Evolutionary conservation across 2,329 filamentous ascomycete species (phyloP), one percentile per base, ranked within the genome.

Genomic region (Alternaria metachromatica): DNA sequence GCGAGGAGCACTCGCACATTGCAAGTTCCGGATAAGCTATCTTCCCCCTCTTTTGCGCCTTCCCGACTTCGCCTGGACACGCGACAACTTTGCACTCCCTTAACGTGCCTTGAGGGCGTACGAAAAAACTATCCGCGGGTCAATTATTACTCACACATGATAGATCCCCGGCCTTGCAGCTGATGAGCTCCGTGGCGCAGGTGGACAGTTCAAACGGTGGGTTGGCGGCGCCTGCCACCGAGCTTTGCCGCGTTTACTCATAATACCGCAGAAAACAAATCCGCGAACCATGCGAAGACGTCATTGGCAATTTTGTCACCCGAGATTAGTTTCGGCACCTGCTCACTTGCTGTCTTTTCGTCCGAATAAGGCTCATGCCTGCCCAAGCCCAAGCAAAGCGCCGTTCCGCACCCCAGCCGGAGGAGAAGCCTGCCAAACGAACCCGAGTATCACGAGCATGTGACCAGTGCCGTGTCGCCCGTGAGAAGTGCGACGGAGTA

Each of bases 401-500:
- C 55, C 72, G 67, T 63, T 54, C 65, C 53, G 70, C 62, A 44
- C 51, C 66, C 28, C 67, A 69, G 28, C 58, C 64, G 44, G 62
- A 63, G 67, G 68, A 70, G 55, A 76, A 62, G 44, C 73, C 67
- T 59, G 68, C 61, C 72, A 77, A 90, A 78, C 84, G 89, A 44
- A 88, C 89, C 70, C 83, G 89, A 62, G 89, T 91, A 8, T 91
- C 89, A 26, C 83, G 89, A 65, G 90, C 90, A 33, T 92, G 90
- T 78, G 89, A 92, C 72, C 88, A 88, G 68, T 92, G 90, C 73
- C 86, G 90, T 50, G 84, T 84, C 13, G 88, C 88, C 55, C 86
- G 89, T 65, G 90, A 92, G 78, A 92, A 91, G 74, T 93, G 91
- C 78, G 90, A 93, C 72, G 91, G 91, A 15, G 82, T 83, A 11